phyloP scores from a whole-genome alignment of 495 filamentous ascomycete species.

The Penicillium crystallinum region DNA sequence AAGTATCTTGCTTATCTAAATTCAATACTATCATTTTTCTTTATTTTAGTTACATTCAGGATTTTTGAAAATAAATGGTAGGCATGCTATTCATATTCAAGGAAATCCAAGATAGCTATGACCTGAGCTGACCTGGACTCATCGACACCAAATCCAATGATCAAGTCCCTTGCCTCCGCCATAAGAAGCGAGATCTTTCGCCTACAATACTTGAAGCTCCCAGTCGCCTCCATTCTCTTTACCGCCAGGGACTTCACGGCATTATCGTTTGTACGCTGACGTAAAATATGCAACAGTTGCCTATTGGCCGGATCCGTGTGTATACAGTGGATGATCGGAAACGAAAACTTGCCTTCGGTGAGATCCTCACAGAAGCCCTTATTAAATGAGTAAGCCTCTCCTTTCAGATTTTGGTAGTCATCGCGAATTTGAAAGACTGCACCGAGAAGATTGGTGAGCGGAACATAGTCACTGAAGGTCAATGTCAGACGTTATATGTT shows the following conservation, averaged over 20 bases:
- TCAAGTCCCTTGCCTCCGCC: neutral
- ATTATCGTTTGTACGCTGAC: neutral
- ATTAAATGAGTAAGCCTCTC: constrained; percentile 56
- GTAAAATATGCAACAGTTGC: neutral
- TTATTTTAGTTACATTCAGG: too few species aligned
- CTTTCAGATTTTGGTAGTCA: constrained; percentile 1
- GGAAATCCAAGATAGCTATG: too few species aligned
- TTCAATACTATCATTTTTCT: too few species aligned
- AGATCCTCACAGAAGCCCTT: constrained; percentile 86
- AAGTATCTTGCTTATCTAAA: too few species aligned
- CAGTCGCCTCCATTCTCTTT: neutral
- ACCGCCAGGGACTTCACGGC: neutral
- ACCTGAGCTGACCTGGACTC: too few species aligned
- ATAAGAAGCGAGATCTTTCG: neutral
- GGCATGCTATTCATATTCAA: too few species aligned
- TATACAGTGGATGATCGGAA: constrained; percentile 46
- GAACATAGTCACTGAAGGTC: neutral
- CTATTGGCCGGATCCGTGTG: neutral
- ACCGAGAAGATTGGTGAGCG: neutral
- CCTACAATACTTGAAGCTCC: neutral
- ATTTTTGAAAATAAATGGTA: too few species aligned
- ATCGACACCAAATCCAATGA: too few species aligned
- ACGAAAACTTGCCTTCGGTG: constrained; percentile 87
- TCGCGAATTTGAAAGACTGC: constrained; percentile 4
- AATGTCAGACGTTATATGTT: neutral